Percentiles rank a stretch among this genome's conserved stretches.
phyloP scores from a whole-genome alignment of 2,329 filamentous ascomycete genomes.

The Trichoderma sp. region DNA sequence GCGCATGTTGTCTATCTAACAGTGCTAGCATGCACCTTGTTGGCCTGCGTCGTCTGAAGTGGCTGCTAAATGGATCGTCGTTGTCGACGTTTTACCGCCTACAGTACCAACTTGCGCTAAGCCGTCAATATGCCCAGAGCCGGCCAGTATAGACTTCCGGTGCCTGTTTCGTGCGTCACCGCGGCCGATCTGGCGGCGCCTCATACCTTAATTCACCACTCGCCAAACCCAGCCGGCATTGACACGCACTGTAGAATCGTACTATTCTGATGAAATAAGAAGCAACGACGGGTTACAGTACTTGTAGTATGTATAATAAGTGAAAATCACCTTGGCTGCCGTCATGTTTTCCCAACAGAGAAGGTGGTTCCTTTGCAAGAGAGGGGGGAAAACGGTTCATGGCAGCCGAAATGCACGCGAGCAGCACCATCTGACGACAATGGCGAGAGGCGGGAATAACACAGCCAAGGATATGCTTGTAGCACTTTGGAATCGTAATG shows the following conservation, averaged over 20 bases:
- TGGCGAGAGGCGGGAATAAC: not conserved
- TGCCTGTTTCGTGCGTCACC: conserved; percentile 9
- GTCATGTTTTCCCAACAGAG: conserved; percentile 2
- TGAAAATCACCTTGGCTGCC: not conserved
- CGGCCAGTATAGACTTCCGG: not conserved
- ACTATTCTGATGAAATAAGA: not conserved
- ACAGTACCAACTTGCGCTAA: not conserved
- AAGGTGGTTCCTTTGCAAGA: conserved; percentile 1
- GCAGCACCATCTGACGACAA: conserved; percentile 13
- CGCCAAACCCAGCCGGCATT: not conserved
- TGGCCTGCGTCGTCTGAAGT: not conserved
- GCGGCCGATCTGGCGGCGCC: not conserved
- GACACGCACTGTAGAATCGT: not conserved
- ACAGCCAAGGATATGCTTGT: not conserved
- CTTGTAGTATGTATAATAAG: not conserved
- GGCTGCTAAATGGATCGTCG: not conserved
- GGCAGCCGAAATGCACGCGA: not conserved
- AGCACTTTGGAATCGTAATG: not conserved
- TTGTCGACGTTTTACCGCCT: not conserved
- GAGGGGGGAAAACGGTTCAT: not conserved
- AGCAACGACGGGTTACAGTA: too few species aligned
- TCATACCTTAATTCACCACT: not conserved
- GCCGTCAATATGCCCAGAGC: not conserved
- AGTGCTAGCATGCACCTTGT: not conserved
- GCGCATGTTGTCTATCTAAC: not conserved